Conservation (phyloP, 2,329 filamentous ascomycete genomes). For the Cladosporium sp. region DNA sequence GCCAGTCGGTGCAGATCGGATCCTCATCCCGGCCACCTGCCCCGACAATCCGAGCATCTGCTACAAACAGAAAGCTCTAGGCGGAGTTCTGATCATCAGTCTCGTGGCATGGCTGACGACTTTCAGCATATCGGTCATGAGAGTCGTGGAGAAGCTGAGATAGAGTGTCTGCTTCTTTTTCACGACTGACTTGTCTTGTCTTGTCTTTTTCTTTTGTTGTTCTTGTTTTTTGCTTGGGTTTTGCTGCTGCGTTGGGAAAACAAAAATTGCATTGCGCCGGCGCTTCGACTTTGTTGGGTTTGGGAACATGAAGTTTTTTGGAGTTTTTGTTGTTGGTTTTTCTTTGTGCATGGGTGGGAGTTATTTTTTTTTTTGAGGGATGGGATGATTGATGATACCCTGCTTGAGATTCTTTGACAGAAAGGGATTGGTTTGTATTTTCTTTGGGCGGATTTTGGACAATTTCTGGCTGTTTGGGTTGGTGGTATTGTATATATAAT, state of each 20-base stretch:
- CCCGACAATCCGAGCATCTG: slow-evolving; percentile 47
- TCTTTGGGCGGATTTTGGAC: too few relatives aligned
- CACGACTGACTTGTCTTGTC: not conserved
- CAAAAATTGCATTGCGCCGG: slow-evolving; percentile 6
- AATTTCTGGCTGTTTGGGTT: too few relatives aligned
- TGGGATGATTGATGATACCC: not conserved
- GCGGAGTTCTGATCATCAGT: slow-evolving; percentile 73
- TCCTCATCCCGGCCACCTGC: slow-evolving; percentile 29
- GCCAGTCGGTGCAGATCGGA: slow-evolving; percentile 15
- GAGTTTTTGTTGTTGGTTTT: not conserved
- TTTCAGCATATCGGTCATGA: slow-evolving; percentile 67
- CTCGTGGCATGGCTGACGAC: slow-evolving; percentile 86
- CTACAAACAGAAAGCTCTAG: slow-evolving; percentile 63
- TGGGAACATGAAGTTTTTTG: not conserved
- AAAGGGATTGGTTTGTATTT: too few relatives aligned
- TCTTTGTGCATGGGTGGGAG: not conserved
- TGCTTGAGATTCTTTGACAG: not conserved
- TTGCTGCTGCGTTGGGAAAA: slow-evolving; percentile 1
- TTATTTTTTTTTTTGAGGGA: not conserved
- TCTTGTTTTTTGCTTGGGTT: not conserved
- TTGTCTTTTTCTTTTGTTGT: not conserved
- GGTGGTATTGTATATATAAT: too few relatives aligned
- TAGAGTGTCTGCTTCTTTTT: not conserved
- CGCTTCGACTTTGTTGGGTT: not conserved
- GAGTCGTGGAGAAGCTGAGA: slow-evolving; percentile 34